phyloP scores from a whole-genome alignment of 192 early-diverging fungal species.

The Lobulomyces angularis region DNA sequence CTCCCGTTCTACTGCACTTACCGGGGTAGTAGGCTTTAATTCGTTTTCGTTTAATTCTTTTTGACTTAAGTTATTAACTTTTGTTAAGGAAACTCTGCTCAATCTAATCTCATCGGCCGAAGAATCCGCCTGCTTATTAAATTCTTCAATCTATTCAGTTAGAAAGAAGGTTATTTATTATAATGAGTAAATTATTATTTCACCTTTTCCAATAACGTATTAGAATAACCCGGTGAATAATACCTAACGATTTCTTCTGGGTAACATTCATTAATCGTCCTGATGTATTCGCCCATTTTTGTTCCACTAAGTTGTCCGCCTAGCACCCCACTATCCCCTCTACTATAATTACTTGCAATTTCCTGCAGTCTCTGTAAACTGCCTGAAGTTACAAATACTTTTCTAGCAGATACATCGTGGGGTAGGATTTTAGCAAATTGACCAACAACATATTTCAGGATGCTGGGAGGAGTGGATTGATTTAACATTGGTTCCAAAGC shows the following conservation, averaged over 20 bases:
- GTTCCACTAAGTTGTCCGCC: conserved; percentile 20
- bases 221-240: conserved; percentile 45
- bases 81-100: no score
- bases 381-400: conserved; percentile 39
- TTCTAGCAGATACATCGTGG: conserved; percentile 38
- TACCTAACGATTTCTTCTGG: conserved; percentile 53
- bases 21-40: no score
- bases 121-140: no score
- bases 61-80: no score
- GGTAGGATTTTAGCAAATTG: conserved; percentile 49
- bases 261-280: conserved; percentile 45
- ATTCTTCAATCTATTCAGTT: no score
- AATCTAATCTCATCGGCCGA: no score
- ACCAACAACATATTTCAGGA: conserved; percentile 44
- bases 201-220: conserved; percentile 39
- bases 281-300: conserved; percentile 43
- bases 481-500: conserved; percentile 40
- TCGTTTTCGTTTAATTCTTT: no score
- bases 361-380: conserved; percentile 39
- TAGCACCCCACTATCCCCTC: conserved; percentile 5
- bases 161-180: no score
- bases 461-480: conserved; percentile 29
- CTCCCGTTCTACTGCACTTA: no score
- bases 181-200: no score
- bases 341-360: conserved; percentile 28